A percentile compares a stretch with the other conserved stretches of the same genome.
These are phyloP conservation scores for Roridomyces roridus DNA, from an alignment of 768 basidiomycete genomes.

Conservation along the genomic window DNA sequence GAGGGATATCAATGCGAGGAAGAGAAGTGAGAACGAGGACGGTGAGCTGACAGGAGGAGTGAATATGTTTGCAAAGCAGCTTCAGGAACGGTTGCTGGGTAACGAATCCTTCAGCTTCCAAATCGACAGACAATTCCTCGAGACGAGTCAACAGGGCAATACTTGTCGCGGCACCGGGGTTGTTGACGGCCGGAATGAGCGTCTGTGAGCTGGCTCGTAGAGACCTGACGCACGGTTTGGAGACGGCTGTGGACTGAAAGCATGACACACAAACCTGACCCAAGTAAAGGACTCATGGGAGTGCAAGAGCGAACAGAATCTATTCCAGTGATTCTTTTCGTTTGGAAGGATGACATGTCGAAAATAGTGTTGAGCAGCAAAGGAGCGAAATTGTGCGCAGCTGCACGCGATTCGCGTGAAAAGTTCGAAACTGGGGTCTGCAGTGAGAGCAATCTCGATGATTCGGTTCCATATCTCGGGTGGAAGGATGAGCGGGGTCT, in stretches of 20 bases:
- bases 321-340: constrained; percentile 29
- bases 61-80: constrained; percentile 40
- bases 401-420: constrained; percentile 46
- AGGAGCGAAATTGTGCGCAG: constrained; percentile 47
- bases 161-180: constrained; percentile 22
- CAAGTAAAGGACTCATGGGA: constrained; percentile 43
- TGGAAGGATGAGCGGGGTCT: too few species aligned
- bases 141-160: constrained; percentile 42
- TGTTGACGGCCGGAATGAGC: constrained; percentile 16
- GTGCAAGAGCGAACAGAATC: constrained; percentile 30
- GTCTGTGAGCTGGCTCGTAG: constrained; percentile 38
- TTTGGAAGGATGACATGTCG: constrained; percentile 34
- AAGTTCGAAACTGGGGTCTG: constrained; percentile 1
- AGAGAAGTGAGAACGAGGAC: constrained; percentile 57
- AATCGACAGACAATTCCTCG: constrained; percentile 46
- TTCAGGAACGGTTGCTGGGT: constrained; percentile 48
- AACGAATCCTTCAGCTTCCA: constrained; percentile 46
- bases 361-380: constrained; percentile 49
- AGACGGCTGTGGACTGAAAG: constrained; percentile 26
- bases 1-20: constrained; percentile 58
- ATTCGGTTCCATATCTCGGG: too few species aligned
- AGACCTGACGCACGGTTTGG: constrained; percentile 30
- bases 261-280: constrained; percentile 48
- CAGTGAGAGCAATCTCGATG: too few species aligned
- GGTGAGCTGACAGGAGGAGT: constrained; percentile 42